Evolutionary conservation across 2,329 filamentous ascomycete genomes (phyloP), one percentile per base, ranked within the genome.

Genomic region (Exophiala oligosperma): DNA sequence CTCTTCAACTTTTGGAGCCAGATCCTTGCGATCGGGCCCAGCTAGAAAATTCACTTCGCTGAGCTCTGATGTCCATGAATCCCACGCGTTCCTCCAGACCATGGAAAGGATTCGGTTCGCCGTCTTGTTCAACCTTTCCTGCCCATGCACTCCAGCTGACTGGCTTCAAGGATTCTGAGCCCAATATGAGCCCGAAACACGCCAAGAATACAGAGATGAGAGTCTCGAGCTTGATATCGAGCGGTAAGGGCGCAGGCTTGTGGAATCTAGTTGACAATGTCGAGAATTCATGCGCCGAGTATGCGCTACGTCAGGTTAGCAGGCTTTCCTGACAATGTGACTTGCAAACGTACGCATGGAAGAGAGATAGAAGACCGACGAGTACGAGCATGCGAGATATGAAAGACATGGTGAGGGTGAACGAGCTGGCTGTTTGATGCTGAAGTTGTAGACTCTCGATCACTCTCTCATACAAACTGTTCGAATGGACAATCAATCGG

Each of bases 271-370:
- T 65, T 2, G 76, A 68, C 50, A 96, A 83, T 23, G 86, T 81
- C 5, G 91, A 89, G 77, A 96, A 90, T 77, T 99, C 94, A 75
- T 96, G 90, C 48, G 92, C 92, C 52, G 94, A 99, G 77, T 97
- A 99, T 77, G 92, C 95, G 64, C 94, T 99, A 71, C 46, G 5
- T 48, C 46, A 26, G 37, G 28, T 41, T 35, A 44, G 60, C 57
- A 23, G 48, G 50, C 51, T 71, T n/a, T 4, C 7, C 3, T 26
- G 23, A 9, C 8, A 48, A 48, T 17, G 7, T 11, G 11, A 29
- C n/a, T n/a, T 28, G n/a, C 46, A n/a, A 28, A 17, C 73, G 75
- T 86, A 97, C 93, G 92, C 90, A 75, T 97, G 93, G 47, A 87
- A 85, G 17, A 97, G 82, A 64, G 97, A 82, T 55, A 96, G 67